A percentile compares a stretch with the other conserved stretches of the same genome.
Conservation (phyloP, 202 grass and related monocot species). For the Panicum hallii region DNA sequence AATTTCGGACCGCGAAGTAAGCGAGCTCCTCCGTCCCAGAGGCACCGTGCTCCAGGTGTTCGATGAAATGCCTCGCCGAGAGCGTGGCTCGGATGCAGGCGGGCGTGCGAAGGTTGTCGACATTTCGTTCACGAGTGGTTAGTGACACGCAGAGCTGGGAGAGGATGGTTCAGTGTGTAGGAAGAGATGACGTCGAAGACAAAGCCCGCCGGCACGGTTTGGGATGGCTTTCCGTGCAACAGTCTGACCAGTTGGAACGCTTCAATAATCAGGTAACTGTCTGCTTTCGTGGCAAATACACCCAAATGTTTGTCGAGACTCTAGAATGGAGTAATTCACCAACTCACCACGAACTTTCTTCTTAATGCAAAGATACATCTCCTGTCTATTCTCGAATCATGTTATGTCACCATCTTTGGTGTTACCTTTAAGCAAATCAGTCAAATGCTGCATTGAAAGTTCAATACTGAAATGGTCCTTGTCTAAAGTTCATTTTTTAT, state of each 20-base stretch:
- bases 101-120: neutral
- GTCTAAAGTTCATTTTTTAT: neutral
- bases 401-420: no score
- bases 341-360: no score
- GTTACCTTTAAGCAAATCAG: no score
- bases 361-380: neutral
- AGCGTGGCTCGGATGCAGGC: neutral
- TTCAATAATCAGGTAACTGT: neutral
- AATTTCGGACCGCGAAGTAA: neutral
- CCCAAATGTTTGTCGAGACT: neutral
- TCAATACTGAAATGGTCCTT: neutral
- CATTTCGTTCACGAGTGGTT: neutral
- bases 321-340: neutral
- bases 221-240: neutral
- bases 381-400: no score
- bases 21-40: neutral
- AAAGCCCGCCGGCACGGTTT: no score
- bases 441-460: neutral
- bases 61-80: slow-evolving; percentile 5
- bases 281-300: neutral
- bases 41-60: neutral
- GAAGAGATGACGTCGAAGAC: no score
- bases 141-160: neutral
- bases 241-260: neutral
- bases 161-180: neutral